A percentile compares a stretch with the other conserved stretches of the same genome.
phyloP scores from a whole-genome alignment of 2,329 filamentous ascomycete genomes.

The Fusarium newnesense region DNA sequence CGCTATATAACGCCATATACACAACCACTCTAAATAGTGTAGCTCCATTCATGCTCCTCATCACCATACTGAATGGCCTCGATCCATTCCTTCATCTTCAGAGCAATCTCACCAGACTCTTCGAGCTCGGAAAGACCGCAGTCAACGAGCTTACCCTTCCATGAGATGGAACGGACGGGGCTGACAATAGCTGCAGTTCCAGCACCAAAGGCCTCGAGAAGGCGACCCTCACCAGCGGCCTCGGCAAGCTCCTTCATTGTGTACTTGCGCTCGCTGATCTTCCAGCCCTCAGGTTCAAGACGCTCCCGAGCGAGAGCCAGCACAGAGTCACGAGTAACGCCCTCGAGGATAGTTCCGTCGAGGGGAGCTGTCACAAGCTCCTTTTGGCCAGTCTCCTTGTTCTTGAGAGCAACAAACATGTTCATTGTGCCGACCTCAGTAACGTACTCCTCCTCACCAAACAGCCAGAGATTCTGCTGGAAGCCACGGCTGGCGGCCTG shows the following conservation, averaged over 20 bases:
- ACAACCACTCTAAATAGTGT: constrained; percentile 48
- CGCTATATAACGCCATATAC: constrained; percentile 29
- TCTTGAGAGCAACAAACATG: constrained; percentile 86
- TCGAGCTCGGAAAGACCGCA: constrained; percentile 84
- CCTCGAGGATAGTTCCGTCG: constrained; percentile 95
- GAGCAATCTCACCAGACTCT: constrained; percentile 88
- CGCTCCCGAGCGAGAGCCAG: constrained; percentile 86
- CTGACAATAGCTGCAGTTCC: constrained; percentile 95
- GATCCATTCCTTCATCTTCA: constrained; percentile 95
- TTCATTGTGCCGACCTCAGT: constrained; percentile 99
- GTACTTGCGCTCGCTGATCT: constrained; percentile 87
- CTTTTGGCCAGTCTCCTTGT: constrained; percentile 88
- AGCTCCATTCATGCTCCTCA: constrained; percentile 91
- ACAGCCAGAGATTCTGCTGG: constrained; percentile 99
- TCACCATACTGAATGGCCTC: constrained; percentile 96
- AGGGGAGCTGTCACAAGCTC: constrained; percentile 95
- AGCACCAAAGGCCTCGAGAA: constrained; percentile 93
- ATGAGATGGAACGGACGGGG: constrained; percentile 89
- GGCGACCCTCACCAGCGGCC: constrained; percentile 82
- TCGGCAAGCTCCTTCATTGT: constrained; percentile 88
- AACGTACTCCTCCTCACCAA: constrained; percentile 93
- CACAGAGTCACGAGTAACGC: constrained; percentile 92
- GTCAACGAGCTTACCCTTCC: constrained; percentile 82
- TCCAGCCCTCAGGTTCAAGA: constrained; percentile 87
- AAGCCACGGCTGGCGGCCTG: constrained; percentile 91